phyloP scores from a whole-genome alignment of 2,329 filamentous ascomycete genomes.

The Tolypocladium endophyticum region DNA sequence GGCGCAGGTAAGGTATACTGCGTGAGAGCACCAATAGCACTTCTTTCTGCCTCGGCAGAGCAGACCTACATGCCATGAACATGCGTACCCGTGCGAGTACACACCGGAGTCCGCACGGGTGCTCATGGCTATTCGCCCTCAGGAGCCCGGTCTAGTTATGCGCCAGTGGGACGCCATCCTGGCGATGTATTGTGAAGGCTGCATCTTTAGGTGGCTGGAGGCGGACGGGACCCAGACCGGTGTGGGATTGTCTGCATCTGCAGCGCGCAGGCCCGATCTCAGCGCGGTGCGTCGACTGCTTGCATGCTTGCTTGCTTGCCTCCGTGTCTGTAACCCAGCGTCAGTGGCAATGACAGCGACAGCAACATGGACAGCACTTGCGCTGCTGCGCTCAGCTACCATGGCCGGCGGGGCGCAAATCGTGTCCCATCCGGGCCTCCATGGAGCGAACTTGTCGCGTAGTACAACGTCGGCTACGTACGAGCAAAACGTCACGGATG shows the following conservation, averaged over 20 bases:
- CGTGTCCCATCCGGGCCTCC: background rate
- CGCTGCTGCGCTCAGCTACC: background rate
- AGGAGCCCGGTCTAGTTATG: background rate
- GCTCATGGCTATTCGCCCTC: background rate
- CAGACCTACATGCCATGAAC: background rate
- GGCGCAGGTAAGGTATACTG: background rate
- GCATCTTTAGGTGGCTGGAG: background rate
- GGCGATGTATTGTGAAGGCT: background rate
- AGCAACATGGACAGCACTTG: background rate
- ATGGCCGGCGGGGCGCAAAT: background rate
- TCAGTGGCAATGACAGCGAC: background rate
- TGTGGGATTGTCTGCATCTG: constrained; percentile 1
- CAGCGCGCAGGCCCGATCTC: background rate
- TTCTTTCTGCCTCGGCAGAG: background rate
- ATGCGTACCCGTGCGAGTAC: background rate
- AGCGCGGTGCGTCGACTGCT: background rate
- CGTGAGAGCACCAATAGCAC: background rate
- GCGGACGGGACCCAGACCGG: constrained; percentile 1
- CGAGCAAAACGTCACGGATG: background rate
- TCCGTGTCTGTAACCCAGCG: background rate
- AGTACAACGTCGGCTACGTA: background rate
- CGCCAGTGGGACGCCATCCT: background rate
- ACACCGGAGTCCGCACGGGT: background rate
- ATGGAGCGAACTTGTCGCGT: background rate
- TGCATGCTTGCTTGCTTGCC: background rate